Evolutionary conservation across 768 basidiomycete genomes (phyloP), one percentile per base, ranked within the genome.

Genomic region (Pleurotus pulmonarius): DNA sequence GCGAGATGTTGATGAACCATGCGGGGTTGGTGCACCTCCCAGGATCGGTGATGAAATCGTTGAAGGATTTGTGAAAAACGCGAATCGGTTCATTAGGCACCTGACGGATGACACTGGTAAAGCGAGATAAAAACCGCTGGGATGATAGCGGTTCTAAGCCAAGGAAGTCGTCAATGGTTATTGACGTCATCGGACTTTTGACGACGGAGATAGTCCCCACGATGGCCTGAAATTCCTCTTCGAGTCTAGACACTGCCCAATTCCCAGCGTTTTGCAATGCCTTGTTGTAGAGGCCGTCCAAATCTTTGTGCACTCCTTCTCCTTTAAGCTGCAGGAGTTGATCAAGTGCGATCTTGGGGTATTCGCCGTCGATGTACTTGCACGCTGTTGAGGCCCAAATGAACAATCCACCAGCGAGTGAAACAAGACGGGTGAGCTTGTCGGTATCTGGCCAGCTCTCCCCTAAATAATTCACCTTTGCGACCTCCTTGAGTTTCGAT

Each of bases 321-420:
- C 37, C 49, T 43, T 9, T 15, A 13, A 20, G 20, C 20, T 20
- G 20, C 20, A 57, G 56, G 22, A 57, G 49, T 1, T 24, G n/a
- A 8, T 25, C 53, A 22, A 55, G 12, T 12, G 40, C 53, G 37
- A 18, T 16, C 5, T 56, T 45, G 5, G 60, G 60, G 20, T 59
- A 12, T 40, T 58, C 47, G 1, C 56, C 60, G 12, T 61, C 49
- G 15, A 66, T 63, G 29, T 63, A 65, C 22, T 57, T 58, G 41
- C 44, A 49, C 2, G 65, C 66, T n/a, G 60, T 63, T 9, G 58
- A 49, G 24, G 63, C 63, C 66, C 66, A 67, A 16, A 64, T 61
- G 49, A 67, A 65, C 0, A 67, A 55, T 1, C 65, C 65, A 11
- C 45, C 49, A 2, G 64, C 49, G 5, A n/a, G 38, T 5, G 9